Evolutionary conservation across 805 yeast species (phyloP), one percentile per base, ranked within the genome.

Genomic region (Teunomyces barrocoloradensis): DNA sequence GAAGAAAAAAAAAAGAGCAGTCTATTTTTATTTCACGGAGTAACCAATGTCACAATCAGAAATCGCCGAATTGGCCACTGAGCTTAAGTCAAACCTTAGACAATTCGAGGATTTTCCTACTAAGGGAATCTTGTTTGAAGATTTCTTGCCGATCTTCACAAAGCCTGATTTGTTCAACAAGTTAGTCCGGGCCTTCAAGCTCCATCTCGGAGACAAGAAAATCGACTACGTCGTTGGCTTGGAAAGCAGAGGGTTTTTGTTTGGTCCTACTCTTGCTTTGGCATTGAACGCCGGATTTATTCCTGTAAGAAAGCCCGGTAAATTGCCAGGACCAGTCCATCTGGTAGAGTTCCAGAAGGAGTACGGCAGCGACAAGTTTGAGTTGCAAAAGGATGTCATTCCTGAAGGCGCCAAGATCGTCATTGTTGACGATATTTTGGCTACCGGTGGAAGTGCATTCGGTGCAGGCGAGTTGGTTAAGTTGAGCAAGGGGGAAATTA

Each of bases 361-460:
- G 71, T 94, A 94, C 70, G 99, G 98, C 62, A 72, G 76, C 51
- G 99, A 94, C 70, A 79, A 73, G 45, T 89, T 94, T 64, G 96
- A 90, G 67, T 82, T 94, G 69, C 99, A 94, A 74, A 74, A 77
- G 53, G 91, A 80, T 47, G 82, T 92, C 32, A 82, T 94, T 55
- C 85, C 89, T 54, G 77, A 78, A 52, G 95, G 92, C 33, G 79
- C 96, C 42, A 87, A 79, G 49, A 94, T 94, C 25, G 73, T 92
- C 33, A 79, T 94, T 54, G 95, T 94, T 33, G 99, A 94, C 69
- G 99, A 94, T 63, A 90, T 94, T 60, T 86, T 94, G 65, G 99
- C 99, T 43, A 94, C 99, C 33, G 98, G 98, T 53, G 99, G 99
- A 34, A 86, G 96, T 57, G 99, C 99, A 21, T 71, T 73, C 47